phyloP scores from a whole-genome alignment of 805 yeast species.

The Sugiyamaella valdiviana region DNA sequence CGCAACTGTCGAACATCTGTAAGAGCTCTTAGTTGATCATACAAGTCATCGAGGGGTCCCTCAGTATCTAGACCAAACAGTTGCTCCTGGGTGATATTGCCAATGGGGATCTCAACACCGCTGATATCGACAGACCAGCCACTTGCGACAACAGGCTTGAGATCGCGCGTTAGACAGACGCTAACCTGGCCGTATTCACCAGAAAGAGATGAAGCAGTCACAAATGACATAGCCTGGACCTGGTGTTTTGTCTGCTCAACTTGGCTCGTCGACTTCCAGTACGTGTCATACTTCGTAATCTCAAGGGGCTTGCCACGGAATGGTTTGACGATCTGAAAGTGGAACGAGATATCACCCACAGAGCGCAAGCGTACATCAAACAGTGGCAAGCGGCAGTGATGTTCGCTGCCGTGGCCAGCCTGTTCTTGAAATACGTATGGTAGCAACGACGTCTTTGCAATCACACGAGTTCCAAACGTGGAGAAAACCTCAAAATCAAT shows the following conservation, averaged over 20 bases:
- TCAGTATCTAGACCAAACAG: conserved; percentile 5
- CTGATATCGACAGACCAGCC: conserved; percentile 18
- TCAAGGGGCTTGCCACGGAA: conserved; percentile 77
- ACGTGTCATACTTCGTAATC: conserved; percentile 87
- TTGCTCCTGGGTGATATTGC: conserved; percentile 41
- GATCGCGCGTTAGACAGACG: conserved; percentile 71
- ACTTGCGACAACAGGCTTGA: conserved; percentile 62
- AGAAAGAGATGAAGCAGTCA: conserved; percentile 82
- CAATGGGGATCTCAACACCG: conserved; percentile 51
- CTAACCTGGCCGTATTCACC: conserved; percentile 71
- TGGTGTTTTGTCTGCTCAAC: conserved; percentile 27
- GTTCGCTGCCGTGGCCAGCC: conserved; percentile 33
- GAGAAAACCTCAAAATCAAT: conserved; percentile 90
- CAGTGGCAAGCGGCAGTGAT: conserved; percentile 53
- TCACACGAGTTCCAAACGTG: conserved; percentile 84
- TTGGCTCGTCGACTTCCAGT: conserved; percentile 87
- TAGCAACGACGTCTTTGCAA: conserved; percentile 82
- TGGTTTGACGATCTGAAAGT: conserved; percentile 82
- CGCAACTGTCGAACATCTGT: conserved; percentile 33
- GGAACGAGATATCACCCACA: conserved; percentile 73
- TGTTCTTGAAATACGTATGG: conserved; percentile 44
- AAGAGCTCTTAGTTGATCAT: conserved; percentile 24
- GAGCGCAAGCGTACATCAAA: conserved; percentile 74
- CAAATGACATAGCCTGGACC: conserved; percentile 53
- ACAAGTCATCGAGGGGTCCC: conserved; percentile 22